These are phyloP conservation scores for Pythium aristosporum DNA, from an alignment of 352 stramenopile genomes.

Conservation along the genomic window DNA sequence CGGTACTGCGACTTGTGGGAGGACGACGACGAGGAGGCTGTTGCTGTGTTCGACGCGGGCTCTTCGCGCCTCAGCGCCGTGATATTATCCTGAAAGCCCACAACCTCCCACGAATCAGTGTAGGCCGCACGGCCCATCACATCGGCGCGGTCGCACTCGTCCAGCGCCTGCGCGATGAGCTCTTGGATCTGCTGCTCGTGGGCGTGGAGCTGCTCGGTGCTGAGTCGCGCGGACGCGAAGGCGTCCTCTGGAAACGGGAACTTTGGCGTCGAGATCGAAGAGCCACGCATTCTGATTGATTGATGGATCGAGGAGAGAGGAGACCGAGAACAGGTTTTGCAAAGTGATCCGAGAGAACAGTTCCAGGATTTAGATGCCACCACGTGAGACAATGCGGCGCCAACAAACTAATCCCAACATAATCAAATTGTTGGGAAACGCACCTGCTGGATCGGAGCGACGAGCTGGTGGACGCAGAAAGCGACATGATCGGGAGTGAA, in stretches of 20 bases:
- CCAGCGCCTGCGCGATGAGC: conserved; percentile 3
- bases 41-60: no score
- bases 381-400: no score
- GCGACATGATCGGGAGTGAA: neutral
- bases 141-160: conserved; percentile 21
- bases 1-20: conserved; percentile 29
- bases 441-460: neutral
- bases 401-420: no score
- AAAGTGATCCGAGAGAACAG: neutral
- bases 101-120: conserved; percentile 11
- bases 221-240: conserved; percentile 2
- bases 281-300: conserved; percentile 7
- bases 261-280: conserved; percentile 1
- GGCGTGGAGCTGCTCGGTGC: neutral
- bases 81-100: conserved; percentile 9
- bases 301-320: neutral
- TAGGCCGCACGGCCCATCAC: conserved; percentile 9
- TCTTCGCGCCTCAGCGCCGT: conserved; percentile 10
- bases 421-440: neutral
- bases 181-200: conserved; percentile 9
- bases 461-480: neutral
- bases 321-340: neutral
- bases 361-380: neutral
- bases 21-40: no score
- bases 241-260: conserved; percentile 8